These are phyloP conservation scores for Rhizopus arrhizus DNA, from an alignment of 371 early-diverging fungal genomes.

Conservation along the genomic window DNA sequence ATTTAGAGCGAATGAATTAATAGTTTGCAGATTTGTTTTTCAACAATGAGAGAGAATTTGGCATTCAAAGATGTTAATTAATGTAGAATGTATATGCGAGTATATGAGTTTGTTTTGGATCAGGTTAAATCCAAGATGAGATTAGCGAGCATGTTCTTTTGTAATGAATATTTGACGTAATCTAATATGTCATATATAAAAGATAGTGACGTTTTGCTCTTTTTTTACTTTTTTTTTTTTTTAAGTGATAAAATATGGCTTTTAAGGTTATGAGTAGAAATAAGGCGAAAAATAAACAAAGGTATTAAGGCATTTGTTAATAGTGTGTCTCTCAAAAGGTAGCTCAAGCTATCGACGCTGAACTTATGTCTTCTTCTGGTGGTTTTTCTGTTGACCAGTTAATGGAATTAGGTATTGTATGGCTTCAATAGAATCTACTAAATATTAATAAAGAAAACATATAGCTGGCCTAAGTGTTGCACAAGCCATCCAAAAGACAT, in stretches of 20 bases:
- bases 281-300: not conserved
- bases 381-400: slow-evolving; percentile 88
- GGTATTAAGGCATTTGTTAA: not conserved
- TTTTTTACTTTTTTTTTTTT: too few species aligned
- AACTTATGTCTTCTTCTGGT: slow-evolving; percentile 80
- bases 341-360: slow-evolving; percentile 80
- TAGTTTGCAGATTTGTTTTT: too few species aligned
- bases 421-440: slow-evolving; percentile 16
- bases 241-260: not conserved
- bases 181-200: too few species aligned
- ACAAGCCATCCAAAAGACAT: slow-evolving; percentile 78
- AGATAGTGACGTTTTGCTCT: too few species aligned
- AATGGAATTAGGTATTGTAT: slow-evolving; percentile 72
- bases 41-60: too few species aligned
- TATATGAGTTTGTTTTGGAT: too few species aligned
- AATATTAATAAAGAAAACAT: not conserved
- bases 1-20: not conserved
- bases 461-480: slow-evolving; percentile 89
- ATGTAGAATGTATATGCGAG: too few species aligned
- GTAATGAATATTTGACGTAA: too few species aligned
- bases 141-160: too few species aligned
- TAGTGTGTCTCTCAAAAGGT: slow-evolving; percentile 77
- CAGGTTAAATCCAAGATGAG: too few species aligned
- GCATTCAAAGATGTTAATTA: too few species aligned
- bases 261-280: not conserved